Percentiles rank a stretch among this genome's conserved stretches.
phyloP scores from a whole-genome alignment of 2,329 filamentous ascomycete species.

The Pseudogymnoascus sp. region DNA sequence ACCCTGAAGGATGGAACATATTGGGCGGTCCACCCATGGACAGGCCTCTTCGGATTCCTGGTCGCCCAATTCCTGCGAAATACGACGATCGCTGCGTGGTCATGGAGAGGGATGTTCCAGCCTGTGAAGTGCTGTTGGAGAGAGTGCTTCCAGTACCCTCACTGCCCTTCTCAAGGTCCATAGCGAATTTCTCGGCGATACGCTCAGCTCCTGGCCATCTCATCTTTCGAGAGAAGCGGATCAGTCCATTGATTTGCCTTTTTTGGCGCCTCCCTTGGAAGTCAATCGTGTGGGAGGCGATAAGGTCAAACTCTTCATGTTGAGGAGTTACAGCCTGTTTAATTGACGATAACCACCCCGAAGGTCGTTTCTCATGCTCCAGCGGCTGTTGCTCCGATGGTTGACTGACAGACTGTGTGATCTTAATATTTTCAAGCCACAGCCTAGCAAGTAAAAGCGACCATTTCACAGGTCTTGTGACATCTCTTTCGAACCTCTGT shows the following conservation, averaged over 20 bases:
- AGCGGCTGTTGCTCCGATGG: background rate
- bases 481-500: slow-evolving; percentile 52
- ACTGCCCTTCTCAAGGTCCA: slow-evolving; percentile 23
- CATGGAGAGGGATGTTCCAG: slow-evolving; percentile 24
- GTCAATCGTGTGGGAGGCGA: slow-evolving; percentile 7
- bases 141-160: slow-evolving; percentile 21
- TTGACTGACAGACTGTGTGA: slow-evolving; percentile 26
- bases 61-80: slow-evolving; percentile 25
- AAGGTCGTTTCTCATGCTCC: background rate
- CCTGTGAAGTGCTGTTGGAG: background rate
- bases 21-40: slow-evolving; percentile 41
- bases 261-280: slow-evolving; percentile 39
- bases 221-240: slow-evolving; percentile 54
- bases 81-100: slow-evolving; percentile 22
- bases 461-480: slow-evolving; percentile 56
- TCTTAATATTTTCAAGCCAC: slow-evolving; percentile 60
- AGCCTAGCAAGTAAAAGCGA: slow-evolving; percentile 54
- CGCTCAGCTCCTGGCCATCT: slow-evolving; percentile 52
- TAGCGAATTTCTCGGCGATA: slow-evolving; percentile 19
- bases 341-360: background rate
- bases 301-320: slow-evolving; percentile 10
- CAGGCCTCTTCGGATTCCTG: slow-evolving; percentile 17
- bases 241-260: slow-evolving; percentile 51
- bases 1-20: slow-evolving; percentile 50
- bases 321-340: slow-evolving; percentile 7